A percentile compares a stretch with the other conserved stretches of the same genome.
These are phyloP conservation scores for Metschnikowia dekortorum DNA, from an alignment of 805 yeast genomes.

Conservation along the genomic window DNA sequence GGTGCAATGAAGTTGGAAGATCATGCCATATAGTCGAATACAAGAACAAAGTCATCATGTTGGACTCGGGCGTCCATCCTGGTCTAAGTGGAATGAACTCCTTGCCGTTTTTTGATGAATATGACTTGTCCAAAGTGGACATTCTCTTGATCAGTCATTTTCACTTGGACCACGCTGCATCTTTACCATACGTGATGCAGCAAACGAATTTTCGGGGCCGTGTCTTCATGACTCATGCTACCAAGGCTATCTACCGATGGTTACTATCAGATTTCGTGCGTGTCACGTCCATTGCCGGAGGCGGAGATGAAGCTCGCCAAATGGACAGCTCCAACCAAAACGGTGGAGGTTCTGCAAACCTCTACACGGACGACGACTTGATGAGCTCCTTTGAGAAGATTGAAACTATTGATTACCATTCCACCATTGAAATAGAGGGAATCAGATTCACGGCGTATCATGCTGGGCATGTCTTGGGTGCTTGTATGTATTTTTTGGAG, in stretches of 20 bases:
- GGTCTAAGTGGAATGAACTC: slow-evolving; percentile 87
- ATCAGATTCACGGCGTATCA: slow-evolving; percentile 95
- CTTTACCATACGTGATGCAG: slow-evolving; percentile 96
- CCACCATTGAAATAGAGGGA: slow-evolving; percentile 92
- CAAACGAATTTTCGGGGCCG: slow-evolving; percentile 92
- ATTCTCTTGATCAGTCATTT: slow-evolving; percentile 86
- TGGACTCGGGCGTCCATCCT: slow-evolving; percentile 98
- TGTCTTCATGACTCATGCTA: slow-evolving; percentile 98
- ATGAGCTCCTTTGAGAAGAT: slow-evolving; percentile 82
- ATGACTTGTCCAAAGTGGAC: slow-evolving; percentile 83
- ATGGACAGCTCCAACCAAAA: slow-evolving; percentile 11
- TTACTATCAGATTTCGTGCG: slow-evolving; percentile 88
- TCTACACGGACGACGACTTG: slow-evolving; percentile 89
- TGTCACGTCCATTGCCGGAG: slow-evolving; percentile 62
- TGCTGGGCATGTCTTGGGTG: slow-evolving; percentile 99
- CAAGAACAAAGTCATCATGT: slow-evolving; percentile 91
- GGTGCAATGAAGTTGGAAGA: slow-evolving; percentile 97
- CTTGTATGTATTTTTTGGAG: slow-evolving; percentile 95
- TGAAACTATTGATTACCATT: slow-evolving; percentile 92
- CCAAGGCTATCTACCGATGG: slow-evolving; percentile 97
- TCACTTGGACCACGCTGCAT: slow-evolving; percentile 97
- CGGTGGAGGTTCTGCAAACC: slow-evolving; percentile 35
- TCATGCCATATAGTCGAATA: slow-evolving; percentile 90
- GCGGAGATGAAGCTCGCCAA: slow-evolving; percentile 29
- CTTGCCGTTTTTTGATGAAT: slow-evolving; percentile 93